Percentiles rank a stretch among this genome's conserved stretches.
Conservation (phyloP, 768 basidiomycete species). For the Obba rivulosa region DNA sequence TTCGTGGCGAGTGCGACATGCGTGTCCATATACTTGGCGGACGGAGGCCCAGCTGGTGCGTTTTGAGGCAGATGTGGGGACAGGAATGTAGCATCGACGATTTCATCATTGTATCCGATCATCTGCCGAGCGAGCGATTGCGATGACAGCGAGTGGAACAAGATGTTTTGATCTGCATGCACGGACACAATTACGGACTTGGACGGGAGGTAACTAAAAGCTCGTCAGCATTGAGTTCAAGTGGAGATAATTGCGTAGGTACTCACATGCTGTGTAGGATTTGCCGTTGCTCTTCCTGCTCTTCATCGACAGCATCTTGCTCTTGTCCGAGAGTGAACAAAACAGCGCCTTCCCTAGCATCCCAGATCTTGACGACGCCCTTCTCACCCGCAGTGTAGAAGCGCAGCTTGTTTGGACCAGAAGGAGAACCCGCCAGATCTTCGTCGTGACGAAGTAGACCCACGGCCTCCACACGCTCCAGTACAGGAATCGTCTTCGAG, state of each 20-base stretch:
- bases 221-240: not conserved
- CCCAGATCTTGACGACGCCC: constrained; percentile 83
- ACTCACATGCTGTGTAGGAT: constrained; percentile 81
- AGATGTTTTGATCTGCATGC: constrained; percentile 96
- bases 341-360: constrained; percentile 59
- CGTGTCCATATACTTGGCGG: constrained; percentile 40
- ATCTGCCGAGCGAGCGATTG: constrained; percentile 69
- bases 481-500: constrained; percentile 72
- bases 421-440: constrained; percentile 38
- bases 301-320: constrained; percentile 39
- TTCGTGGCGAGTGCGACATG: constrained; percentile 96
- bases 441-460: constrained; percentile 60
- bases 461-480: constrained; percentile 85
- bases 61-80: constrained; percentile 29
- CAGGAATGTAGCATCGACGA: constrained; percentile 85
- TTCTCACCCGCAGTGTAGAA: constrained; percentile 93
- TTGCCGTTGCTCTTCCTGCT: constrained; percentile 77
- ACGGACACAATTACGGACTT: constrained; percentile 69
- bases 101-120: constrained; percentile 97
- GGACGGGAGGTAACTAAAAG: constrained; percentile 59
- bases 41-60: constrained; percentile 14
- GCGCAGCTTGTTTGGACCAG: constrained; percentile 38
- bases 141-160: constrained; percentile 78
- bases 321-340: constrained; percentile 54
- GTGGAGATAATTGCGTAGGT: not conserved